Conservation (phyloP, 768 basidiomycete genomes). For the Tylopilus subfusipes region DNA sequence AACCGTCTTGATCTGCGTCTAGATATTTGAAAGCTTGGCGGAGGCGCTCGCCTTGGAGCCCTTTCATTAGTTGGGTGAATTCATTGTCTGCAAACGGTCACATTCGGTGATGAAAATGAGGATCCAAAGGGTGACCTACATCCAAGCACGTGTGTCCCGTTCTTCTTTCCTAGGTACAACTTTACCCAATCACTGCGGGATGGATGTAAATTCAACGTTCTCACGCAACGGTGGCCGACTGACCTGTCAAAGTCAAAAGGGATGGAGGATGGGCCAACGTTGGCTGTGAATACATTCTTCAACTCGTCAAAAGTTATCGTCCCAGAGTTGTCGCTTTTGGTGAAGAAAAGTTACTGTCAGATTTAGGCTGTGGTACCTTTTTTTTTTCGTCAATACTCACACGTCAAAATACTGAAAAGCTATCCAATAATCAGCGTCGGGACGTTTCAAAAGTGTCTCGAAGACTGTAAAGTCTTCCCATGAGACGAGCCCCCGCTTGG, state of each 20-base stretch:
- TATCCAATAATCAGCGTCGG: constrained; percentile 96
- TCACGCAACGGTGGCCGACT: constrained; percentile 11
- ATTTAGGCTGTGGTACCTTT: background rate
- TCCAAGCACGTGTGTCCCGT: constrained; percentile 86
- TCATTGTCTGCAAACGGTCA: constrained; percentile 65
- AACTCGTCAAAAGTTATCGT: constrained; percentile 93
- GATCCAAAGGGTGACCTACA: constrained; percentile 49
- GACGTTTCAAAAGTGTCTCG: constrained; percentile 87
- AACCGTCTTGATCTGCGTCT: constrained; percentile 87
- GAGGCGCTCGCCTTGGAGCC: constrained; percentile 93
- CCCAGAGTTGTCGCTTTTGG: constrained; percentile 78
- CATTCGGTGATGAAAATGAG: constrained; percentile 6
- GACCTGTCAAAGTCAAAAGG: constrained; percentile 96
- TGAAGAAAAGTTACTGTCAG: constrained; percentile 7
- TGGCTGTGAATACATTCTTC: constrained; percentile 84
- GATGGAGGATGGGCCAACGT: constrained; percentile 72
- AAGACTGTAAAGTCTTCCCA: constrained; percentile 98
- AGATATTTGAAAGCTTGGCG: constrained; percentile 94
- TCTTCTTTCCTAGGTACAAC: constrained; percentile 90
- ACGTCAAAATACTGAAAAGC: constrained; percentile 96
- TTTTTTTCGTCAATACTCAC: constrained; percentile 46
- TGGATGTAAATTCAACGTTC: constrained; percentile 3
- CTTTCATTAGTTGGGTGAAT: constrained; percentile 99
- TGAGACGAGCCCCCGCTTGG: constrained; percentile 70
- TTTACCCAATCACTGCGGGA: constrained; percentile 84